Conservation (phyloP, 805 yeast species). For the Diddensiella caesifluorescens region DNA sequence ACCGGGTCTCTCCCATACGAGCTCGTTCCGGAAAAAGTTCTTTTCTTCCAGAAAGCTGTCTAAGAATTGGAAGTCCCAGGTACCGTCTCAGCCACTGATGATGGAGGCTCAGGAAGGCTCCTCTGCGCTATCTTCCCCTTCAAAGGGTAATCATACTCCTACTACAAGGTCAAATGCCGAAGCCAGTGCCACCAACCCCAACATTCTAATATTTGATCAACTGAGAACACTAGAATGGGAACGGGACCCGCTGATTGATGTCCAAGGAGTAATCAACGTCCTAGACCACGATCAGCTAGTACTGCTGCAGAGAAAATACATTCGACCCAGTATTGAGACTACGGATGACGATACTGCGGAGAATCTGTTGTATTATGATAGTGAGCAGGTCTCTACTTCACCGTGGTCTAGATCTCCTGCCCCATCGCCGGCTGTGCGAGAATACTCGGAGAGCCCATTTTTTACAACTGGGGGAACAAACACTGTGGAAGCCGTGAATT, state of each 20-base stretch:
- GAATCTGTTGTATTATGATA: slow-evolving; percentile 22
- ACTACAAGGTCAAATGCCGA: too few relatives aligned
- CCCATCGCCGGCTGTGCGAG: slow-evolving; percentile 30
- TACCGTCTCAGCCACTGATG: slow-evolving; percentile 2
- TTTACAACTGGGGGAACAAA: slow-evolving; percentile 13
- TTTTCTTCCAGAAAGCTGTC: slow-evolving; percentile 10
- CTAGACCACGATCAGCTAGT: slow-evolving; percentile 25
- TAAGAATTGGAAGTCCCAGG: slow-evolving; percentile 6
- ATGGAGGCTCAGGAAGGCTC: slow-evolving; percentile 3
- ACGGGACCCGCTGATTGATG: slow-evolving; percentile 29
- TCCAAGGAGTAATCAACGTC: slow-evolving; percentile 27
- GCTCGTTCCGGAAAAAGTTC: slow-evolving; percentile 12
- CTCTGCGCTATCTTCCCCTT: background rate
- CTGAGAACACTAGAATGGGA: slow-evolving; percentile 28
- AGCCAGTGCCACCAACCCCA: slow-evolving; percentile 2
- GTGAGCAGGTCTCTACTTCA: slow-evolving; percentile 27
- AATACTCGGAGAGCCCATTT: slow-evolving; percentile 26
- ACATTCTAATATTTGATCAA: slow-evolving; percentile 18
- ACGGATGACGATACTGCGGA: background rate
- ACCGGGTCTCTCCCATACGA: slow-evolving; percentile 4
- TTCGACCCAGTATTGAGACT: background rate
- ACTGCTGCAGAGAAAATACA: slow-evolving; percentile 28
- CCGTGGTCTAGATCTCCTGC: slow-evolving; percentile 33
- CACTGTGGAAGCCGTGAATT: background rate
- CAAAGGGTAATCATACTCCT: too few relatives aligned